phyloP scores from a whole-genome alignment of 2,329 filamentous ascomycete species.

The Scopulariopsis brevicaulis region DNA sequence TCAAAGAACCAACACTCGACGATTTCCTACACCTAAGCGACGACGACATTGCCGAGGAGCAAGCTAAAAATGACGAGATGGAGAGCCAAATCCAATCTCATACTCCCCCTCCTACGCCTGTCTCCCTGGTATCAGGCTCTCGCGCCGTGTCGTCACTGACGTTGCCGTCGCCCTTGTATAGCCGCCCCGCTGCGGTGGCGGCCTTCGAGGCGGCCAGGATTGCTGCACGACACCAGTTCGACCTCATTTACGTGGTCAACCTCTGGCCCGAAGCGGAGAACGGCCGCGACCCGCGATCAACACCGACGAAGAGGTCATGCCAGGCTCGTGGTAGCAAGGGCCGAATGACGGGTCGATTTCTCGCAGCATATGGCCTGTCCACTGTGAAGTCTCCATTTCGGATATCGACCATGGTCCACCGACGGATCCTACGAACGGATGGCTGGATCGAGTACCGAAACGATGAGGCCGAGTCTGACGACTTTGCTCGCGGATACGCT shows the following conservation, averaged over 20 bases:
- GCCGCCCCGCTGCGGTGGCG: conserved; percentile 31
- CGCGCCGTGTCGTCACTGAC: conserved; percentile 24
- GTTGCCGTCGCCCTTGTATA: conserved; percentile 30
- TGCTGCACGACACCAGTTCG: conserved; percentile 43
- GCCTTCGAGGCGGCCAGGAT: conserved; percentile 44
- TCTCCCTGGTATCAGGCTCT: conserved; percentile 9
- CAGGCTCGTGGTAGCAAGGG: not conserved
- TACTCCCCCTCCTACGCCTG: conserved; percentile 1
- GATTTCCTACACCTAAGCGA: conserved; percentile 44
- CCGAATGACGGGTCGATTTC: conserved; percentile 33
- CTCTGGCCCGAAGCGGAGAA: conserved; percentile 33
- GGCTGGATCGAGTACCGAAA: conserved; percentile 43
- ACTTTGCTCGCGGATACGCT: conserved; percentile 40
- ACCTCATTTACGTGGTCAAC: conserved; percentile 47
- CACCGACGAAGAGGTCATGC: not conserved
- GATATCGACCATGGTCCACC: conserved; percentile 36
- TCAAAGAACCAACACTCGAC: conserved; percentile 38
- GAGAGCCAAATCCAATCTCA: not conserved
- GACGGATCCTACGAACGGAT: conserved; percentile 32
- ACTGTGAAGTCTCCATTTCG: conserved; percentile 39
- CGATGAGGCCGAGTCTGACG: conserved; percentile 24
- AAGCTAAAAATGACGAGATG: not conserved
- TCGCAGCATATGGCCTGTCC: conserved; percentile 42
- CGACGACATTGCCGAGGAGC: conserved; percentile 43
- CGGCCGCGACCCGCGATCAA: not conserved